Base-by-base conservation (phyloP, 805 yeast species). In the Yarrowia hollandica region DNA sequence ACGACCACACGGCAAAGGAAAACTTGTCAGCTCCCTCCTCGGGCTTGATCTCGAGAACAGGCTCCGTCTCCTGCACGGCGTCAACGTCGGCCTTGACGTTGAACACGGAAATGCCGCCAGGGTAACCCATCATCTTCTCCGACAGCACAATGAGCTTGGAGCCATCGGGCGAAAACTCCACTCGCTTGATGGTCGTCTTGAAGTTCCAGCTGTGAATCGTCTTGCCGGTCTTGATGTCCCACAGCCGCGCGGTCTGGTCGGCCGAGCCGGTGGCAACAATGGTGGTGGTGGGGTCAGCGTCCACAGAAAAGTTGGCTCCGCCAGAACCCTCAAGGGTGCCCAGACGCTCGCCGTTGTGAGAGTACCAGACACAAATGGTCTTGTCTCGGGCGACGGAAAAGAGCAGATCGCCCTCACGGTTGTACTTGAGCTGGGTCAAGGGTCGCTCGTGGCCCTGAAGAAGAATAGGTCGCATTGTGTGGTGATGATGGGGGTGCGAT, bases 301-400 rank as follows among this genome's bases (percentile, higher is more conserved):
- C 98, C 64, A 94, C 85, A 30, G 96, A 85, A 94, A 96, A 90
- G 68, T 94, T 85, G 59, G 97, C 88, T 84, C 99, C 99, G 61
- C 80, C 79, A 73, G 94, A 98, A 9, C 91, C 91, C 39, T 75
- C 83, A 65, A 89, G 82, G 62, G 99, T 94, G 54, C 99, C 99
- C 61, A 94, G 75, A 73, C 98, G 83, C 76, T 94, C 99, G 68
- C 99, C 99, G 72, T 91, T 92, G 63, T 87, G 84, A 26, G 97
- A 83, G 74, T 82, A 94, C 97, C 98, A 95, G 62, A 92, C 85
- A 46, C 91, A 85, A 1, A 95, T 96, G 58, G 62, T 61, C 67
- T 81, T 80, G 80, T 94, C 99, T 74, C 94, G 90, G 64, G 97
- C 90, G 37, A 89, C 91, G 10, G 98, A 85, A 71, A 94, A 86